phyloP scores from a whole-genome alignment of 2,329 filamentous ascomycete genomes.

The Aspergillus pseudoterreus region DNA sequence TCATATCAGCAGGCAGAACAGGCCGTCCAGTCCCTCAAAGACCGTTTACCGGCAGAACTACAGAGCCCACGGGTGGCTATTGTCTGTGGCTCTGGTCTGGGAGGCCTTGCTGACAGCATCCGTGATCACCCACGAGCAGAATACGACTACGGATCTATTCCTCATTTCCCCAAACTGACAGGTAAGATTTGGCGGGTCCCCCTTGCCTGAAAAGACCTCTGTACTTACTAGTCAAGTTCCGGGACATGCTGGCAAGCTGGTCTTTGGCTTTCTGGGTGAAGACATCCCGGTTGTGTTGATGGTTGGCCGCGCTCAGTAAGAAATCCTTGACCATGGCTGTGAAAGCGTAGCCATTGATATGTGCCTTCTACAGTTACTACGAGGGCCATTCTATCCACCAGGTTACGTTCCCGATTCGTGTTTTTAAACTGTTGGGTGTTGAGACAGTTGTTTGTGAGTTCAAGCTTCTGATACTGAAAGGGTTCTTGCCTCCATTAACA shows the following conservation, averaged over 20 bases:
- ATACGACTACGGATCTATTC: constrained; percentile 57
- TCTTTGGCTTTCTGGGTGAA: constrained; percentile 58
- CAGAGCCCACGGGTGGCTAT: constrained; percentile 57
- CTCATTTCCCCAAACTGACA: constrained; percentile 58
- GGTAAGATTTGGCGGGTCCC: constrained; percentile 40
- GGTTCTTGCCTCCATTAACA: background rate
- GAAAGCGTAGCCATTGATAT: background rate
- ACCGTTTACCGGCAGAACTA: constrained; percentile 48
- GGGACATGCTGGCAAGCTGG: constrained; percentile 63
- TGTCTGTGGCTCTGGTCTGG: constrained; percentile 62
- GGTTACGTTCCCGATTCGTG: constrained; percentile 61
- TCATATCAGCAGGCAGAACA: constrained; percentile 38
- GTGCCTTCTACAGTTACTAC: constrained; percentile 52
- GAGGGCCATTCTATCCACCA: constrained; percentile 63
- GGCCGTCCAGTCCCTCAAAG: constrained; percentile 49
- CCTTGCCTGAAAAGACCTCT: background rate
- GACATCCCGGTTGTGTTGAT: constrained; percentile 59
- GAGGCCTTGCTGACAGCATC: constrained; percentile 57
- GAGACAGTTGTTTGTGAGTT: constrained; percentile 55
- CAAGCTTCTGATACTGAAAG: background rate
- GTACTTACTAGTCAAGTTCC: constrained; percentile 34
- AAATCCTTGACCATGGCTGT: constrained; percentile 12
- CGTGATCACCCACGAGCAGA: constrained; percentile 49
- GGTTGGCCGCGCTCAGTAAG: constrained; percentile 63
- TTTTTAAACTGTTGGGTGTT: constrained; percentile 61